Evolutionary conservation across 1,139 yeast genomes (phyloP).

Genomic region (Blastobotrys raffinosifermentans): DNA sequence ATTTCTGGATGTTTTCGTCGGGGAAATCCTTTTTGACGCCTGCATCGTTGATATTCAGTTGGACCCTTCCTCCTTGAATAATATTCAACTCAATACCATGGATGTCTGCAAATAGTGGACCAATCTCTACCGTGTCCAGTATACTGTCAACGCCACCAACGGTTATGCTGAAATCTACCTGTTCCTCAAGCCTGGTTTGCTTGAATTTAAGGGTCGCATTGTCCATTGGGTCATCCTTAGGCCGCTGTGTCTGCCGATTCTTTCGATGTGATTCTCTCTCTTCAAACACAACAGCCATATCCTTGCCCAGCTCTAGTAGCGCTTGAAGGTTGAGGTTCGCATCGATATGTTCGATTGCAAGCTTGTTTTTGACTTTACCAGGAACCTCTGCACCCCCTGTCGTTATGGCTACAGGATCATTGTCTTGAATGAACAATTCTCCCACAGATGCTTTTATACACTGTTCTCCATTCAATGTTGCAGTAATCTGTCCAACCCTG

Average conservation of each 20-base stretch:
- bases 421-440: conserved; percentile 3
- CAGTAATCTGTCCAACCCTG: conserved; percentile 5
- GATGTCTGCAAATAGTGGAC: too few relatives aligned
- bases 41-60: too few relatives aligned
- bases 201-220: too few relatives aligned
- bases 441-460: conserved; percentile 3
- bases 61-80: too few relatives aligned
- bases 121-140: too few relatives aligned
- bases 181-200: too few relatives aligned
- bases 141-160: too few relatives aligned
- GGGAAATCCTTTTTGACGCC: too few relatives aligned
- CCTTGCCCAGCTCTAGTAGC: not conserved
- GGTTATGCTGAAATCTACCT: too few relatives aligned
- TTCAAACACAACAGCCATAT: not conserved
- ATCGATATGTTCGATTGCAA: conserved; percentile 10
- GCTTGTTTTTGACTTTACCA: conserved; percentile 5
- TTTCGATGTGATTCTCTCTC: not conserved
- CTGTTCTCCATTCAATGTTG: conserved; percentile 5
- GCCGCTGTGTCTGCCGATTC: not conserved
- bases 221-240: too few relatives aligned
- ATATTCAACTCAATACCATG: too few relatives aligned
- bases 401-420: conserved; percentile 7
- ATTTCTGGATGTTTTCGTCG: too few relatives aligned
- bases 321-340: conserved; percentile 6
- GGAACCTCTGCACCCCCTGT: conserved; percentile 12